phyloP scores from a whole-genome alignment of 768 basidiomycete genomes.

The Mycena floridula region DNA sequence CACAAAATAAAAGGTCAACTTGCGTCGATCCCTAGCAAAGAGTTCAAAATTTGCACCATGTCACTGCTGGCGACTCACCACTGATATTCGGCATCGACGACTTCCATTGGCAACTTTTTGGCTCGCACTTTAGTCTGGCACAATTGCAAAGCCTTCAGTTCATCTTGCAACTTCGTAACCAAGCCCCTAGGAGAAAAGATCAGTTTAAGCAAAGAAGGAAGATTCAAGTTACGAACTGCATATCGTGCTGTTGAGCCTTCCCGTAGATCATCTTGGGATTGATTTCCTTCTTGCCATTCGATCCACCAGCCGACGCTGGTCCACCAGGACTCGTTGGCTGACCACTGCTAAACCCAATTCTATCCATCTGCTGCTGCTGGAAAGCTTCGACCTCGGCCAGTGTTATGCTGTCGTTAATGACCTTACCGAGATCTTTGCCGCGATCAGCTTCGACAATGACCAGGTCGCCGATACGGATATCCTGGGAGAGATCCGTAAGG shows the following conservation, averaged over 20 bases:
- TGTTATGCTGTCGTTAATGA: slow-evolving; percentile 88
- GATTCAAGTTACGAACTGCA: slow-evolving; percentile 25
- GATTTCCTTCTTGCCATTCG: slow-evolving; percentile 76
- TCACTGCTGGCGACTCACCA: slow-evolving; percentile 50
- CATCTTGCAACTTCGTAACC: slow-evolving; percentile 81
- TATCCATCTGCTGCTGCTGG: slow-evolving; percentile 73
- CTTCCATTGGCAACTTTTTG: slow-evolving; percentile 96
- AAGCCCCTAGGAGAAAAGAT: slow-evolving; percentile 44
- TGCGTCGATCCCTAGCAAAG: slow-evolving; percentile 71
- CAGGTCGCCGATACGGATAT: slow-evolving; percentile 77
- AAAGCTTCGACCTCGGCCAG: slow-evolving; percentile 87
- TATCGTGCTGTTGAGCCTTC: slow-evolving; percentile 78
- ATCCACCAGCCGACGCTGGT: slow-evolving; percentile 20
- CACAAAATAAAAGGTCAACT: slow-evolving; percentile 96
- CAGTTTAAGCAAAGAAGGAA: neutral
- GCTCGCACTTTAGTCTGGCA: slow-evolving; percentile 90
- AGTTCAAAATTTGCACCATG: neutral
- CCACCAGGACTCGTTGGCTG: slow-evolving; percentile 47
- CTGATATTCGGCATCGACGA: slow-evolving; percentile 97
- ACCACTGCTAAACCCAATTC: slow-evolving; percentile 31
- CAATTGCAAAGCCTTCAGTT: slow-evolving; percentile 84
- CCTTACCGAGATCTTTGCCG: slow-evolving; percentile 88
- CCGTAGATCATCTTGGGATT: slow-evolving; percentile 96
- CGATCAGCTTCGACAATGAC: slow-evolving; percentile 97
- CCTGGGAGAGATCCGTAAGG: slow-evolving; percentile 49